Evolutionary conservation across 768 basidiomycete species (phyloP).

Genomic region (Macrolepiota dolichaula): DNA sequence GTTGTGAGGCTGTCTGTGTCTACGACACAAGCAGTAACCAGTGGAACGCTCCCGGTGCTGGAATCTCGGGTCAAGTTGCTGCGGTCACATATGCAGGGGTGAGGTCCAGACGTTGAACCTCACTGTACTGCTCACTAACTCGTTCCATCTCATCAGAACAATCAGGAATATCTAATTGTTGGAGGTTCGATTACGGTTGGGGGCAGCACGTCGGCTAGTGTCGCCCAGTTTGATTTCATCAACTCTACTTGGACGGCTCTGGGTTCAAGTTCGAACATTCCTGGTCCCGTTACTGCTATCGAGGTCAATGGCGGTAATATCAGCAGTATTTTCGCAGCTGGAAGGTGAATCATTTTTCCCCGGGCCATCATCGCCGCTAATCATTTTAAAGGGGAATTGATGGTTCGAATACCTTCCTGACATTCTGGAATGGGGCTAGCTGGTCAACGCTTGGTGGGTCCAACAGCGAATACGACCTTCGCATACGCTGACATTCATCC

Average conservation of each 20-base stretch:
- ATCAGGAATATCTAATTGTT: slow-evolving; percentile 70
- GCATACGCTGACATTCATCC: slow-evolving; percentile 1
- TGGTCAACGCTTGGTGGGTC: slow-evolving; percentile 69
- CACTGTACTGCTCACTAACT: slow-evolving; percentile 1
- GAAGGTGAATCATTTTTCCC: slow-evolving; percentile 51
- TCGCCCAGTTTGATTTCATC: slow-evolving; percentile 67
- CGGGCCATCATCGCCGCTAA: neutral
- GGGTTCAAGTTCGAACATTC: slow-evolving; percentile 58
- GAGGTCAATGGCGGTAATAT: slow-evolving; percentile 78
- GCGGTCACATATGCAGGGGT: slow-evolving; percentile 82
- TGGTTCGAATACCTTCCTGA: slow-evolving; percentile 65
- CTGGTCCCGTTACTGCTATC: slow-evolving; percentile 88
- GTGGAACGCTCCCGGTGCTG: slow-evolving; percentile 79
- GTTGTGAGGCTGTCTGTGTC: slow-evolving; percentile 76
- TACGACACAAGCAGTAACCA: slow-evolving; percentile 65
- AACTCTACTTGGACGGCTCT: slow-evolving; percentile 75
- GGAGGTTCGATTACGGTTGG: slow-evolving; percentile 75
- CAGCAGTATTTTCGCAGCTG: slow-evolving; percentile 88
- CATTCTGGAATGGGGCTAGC: slow-evolving; percentile 77
- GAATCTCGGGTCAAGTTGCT: slow-evolving; percentile 78
- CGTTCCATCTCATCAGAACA: slow-evolving; percentile 36
- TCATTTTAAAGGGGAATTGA: slow-evolving; percentile 43
- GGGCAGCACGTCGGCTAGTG: slow-evolving; percentile 62
- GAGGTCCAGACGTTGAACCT: slow-evolving; percentile 27
- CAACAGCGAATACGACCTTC: slow-evolving; percentile 2